Evolutionary conservation across 2,329 filamentous ascomycete species (phyloP).

Genomic region (Ophiostoma australiae): DNA sequence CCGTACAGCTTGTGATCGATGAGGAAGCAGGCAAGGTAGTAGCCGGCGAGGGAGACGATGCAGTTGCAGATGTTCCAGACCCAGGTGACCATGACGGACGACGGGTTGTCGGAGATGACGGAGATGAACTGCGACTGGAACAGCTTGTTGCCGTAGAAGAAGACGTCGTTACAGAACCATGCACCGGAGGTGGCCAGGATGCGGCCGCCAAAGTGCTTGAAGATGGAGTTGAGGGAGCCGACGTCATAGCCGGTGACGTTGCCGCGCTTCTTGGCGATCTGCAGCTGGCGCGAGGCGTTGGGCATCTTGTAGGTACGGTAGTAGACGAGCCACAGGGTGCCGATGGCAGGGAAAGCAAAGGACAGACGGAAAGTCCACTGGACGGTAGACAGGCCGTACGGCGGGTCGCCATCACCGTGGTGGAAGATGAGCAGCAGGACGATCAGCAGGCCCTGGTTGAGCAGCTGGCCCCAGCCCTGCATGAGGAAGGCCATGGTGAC

Average conservation of each 20-base stretch:
- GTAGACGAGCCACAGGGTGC: slow-evolving; percentile 92
- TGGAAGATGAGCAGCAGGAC: slow-evolving; percentile 84
- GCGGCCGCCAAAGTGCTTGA: slow-evolving; percentile 79
- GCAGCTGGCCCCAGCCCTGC: slow-evolving; percentile 96
- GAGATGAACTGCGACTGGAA: slow-evolving; percentile 29
- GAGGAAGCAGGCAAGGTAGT: slow-evolving; percentile 82
- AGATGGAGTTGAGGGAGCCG: slow-evolving; percentile 71
- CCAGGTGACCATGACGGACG: slow-evolving; percentile 79
- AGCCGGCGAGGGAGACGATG: slow-evolving; percentile 76
- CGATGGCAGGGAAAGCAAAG: slow-evolving; percentile 84
- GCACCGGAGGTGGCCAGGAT: slow-evolving; percentile 78
- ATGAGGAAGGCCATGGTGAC: slow-evolving; percentile 95
- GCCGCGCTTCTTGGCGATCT: slow-evolving; percentile 75
- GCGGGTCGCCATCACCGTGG: slow-evolving; percentile 66
- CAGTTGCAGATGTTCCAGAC: slow-evolving; percentile 91
- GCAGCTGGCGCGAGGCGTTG: slow-evolving; percentile 75
- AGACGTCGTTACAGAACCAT: slow-evolving; percentile 97
- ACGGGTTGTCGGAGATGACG: slow-evolving; percentile 29
- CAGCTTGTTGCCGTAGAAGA: slow-evolving; percentile 75
- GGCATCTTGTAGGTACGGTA: slow-evolving; percentile 95
- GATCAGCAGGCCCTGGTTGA: slow-evolving; percentile 89
- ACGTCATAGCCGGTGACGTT: slow-evolving; percentile 90
- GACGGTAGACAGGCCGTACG: slow-evolving; percentile 70
- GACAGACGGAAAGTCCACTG: slow-evolving; percentile 92
- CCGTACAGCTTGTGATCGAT: slow-evolving; percentile 97